phyloP scores from a whole-genome alignment of 176 grass and related monocot species.

The Saccharum spontaneum region DNA sequence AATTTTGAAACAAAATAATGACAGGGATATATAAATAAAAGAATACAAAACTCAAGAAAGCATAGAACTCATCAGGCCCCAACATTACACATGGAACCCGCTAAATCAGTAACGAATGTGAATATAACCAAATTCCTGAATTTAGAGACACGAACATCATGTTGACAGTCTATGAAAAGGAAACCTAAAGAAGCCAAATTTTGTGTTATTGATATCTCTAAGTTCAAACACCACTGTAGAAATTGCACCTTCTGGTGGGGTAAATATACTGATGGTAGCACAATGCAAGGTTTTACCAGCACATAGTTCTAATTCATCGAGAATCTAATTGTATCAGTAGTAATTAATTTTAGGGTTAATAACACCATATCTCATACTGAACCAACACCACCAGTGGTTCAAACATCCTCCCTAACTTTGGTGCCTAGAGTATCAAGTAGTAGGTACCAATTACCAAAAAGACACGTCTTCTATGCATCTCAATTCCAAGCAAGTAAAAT shows the following conservation, averaged over 20 bases:
- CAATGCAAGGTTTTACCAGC: neutral
- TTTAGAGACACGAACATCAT: neutral
- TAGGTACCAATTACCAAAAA: neutral
- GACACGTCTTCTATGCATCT: neutral
- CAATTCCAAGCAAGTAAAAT: neutral
- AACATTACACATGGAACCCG: neutral
- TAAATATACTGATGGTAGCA: neutral
- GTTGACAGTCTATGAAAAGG: neutral
- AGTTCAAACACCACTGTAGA: neutral
- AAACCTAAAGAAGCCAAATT: neutral
- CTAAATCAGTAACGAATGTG: neutral
- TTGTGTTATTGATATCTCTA: neutral
- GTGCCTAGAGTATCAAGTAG: neutral
- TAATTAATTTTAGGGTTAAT: neutral
- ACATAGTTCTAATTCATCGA: neutral
- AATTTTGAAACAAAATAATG: neutral
- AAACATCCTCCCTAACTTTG: neutral
- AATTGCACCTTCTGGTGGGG: neutral
- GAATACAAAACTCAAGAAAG: neutral
- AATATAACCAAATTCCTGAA: neutral
- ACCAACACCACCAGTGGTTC: neutral
- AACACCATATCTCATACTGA: neutral
- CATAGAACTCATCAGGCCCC: neutral
- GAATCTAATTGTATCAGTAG: neutral
- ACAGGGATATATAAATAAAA: neutral